phyloP scores from a whole-genome alignment of 306 rosid species.

The Clitoria ternatea region DNA sequence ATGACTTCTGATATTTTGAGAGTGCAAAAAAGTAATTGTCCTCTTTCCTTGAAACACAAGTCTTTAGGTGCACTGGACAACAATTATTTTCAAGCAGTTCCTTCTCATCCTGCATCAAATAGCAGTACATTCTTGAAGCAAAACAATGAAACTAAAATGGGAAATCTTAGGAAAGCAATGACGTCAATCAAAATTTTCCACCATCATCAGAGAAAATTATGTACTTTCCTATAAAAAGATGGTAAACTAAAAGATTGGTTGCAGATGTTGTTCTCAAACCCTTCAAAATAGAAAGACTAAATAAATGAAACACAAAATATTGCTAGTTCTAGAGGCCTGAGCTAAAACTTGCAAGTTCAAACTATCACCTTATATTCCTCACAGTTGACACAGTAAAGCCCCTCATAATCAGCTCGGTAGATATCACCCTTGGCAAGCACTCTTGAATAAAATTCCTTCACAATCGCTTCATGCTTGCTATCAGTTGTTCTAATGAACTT shows the following conservation, averaged over 20 bases:
- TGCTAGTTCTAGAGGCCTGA: background rate
- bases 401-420: slow-evolving; percentile 91
- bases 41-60: slow-evolving; percentile 87
- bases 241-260: background rate
- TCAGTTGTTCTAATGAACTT: slow-evolving; percentile 91
- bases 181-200: slow-evolving; percentile 3
- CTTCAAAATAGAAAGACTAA: background rate
- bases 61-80: slow-evolving; percentile 88
- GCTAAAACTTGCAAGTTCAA: slow-evolving; percentile 9
- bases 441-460: slow-evolving; percentile 86
- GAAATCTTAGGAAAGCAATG: slow-evolving; percentile 1
- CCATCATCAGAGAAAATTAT: slow-evolving; percentile 1
- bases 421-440: slow-evolving; percentile 90
- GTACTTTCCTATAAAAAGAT: background rate
- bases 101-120: slow-evolving; percentile 73
- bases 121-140: slow-evolving; percentile 8
- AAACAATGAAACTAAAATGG: slow-evolving; percentile 8
- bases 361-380: slow-evolving; percentile 87
- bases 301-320: background rate
- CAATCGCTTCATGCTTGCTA: slow-evolving; percentile 81
- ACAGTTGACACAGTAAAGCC: slow-evolving; percentile 91
- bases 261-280: background rate
- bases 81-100: slow-evolving; percentile 76
- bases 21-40: slow-evolving; percentile 89
- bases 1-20: slow-evolving; percentile 69